Evolutionary conservation across 306 rosid species (phyloP), one percentile per base, ranked within the genome.

Genomic region (Medicago truncatula): DNA sequence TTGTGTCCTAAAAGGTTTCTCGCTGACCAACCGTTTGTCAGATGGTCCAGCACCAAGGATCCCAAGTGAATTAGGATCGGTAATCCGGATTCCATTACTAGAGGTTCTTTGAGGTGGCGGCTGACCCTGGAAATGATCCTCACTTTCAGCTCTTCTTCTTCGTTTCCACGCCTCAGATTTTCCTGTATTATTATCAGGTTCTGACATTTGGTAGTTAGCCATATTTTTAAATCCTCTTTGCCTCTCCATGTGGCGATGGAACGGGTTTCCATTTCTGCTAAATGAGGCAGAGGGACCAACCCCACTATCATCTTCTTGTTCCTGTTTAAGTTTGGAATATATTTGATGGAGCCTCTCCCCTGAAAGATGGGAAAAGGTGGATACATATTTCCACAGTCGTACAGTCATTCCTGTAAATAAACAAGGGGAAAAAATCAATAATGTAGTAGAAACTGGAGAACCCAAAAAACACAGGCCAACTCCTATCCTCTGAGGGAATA

Each of bases 31-130:
- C 28, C 88, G 95, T 81, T 84, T 88, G 62, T 95, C 96, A 13
- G 92, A 87, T 10, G 99, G 99, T 49, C 96, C 96, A 57, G 99
- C 99, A 72, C 99, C 99, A 78, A 96, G 96, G 84, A 96, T 96
- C 68, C 99, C 99, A 63, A 89, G 74, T 7, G 97, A 84, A 71
- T 76, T 92, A 52, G 97, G 97, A 77, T 96, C 97, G 10, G 91
- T 17, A 56, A 78, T 40, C 44, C 85, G 88, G 67, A 77, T 36
- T 54, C 90, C 97, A 79, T 85, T 92, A 71, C 70, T 83, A 73
- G 47, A 10, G 14, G 86, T 69, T 83, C 92, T 90, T 78, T 86
- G 89, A 81, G 97, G 79, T 44, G 85, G 89, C 4, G 75, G 83
- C 75, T 82, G 96, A 68, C 79, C 85, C 78, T 83, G 96, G 80